Evolutionary conservation across 108 stramenopile species (phyloP).

Genomic region (Cyclotella kingstonii): DNA sequence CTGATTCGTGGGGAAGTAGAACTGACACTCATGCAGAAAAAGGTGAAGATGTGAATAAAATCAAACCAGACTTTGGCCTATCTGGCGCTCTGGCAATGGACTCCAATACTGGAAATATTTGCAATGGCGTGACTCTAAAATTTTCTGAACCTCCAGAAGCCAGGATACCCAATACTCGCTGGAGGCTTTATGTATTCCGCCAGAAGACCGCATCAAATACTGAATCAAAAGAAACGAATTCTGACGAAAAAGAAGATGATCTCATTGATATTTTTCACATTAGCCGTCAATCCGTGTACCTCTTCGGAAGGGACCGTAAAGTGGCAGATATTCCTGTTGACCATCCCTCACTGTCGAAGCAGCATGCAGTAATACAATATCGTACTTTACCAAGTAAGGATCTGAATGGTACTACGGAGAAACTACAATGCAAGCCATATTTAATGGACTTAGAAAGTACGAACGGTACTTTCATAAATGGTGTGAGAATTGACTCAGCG

Average conservation of each 20-base stretch:
- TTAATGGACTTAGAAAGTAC: constrained; percentile 96
- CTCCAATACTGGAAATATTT: constrained; percentile 78
- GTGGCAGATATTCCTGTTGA: constrained; percentile 87
- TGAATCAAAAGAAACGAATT: neutral
- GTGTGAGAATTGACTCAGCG: constrained; percentile 82
- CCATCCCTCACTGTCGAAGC: constrained; percentile 85
- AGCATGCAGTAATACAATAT: constrained; percentile 98
- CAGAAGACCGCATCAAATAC: constrained; percentile 8
- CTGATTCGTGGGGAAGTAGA: too few relatives aligned
- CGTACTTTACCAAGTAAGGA: constrained; percentile 54
- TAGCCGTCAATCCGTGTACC: constrained; percentile 87
- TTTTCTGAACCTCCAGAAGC: constrained; percentile 96
- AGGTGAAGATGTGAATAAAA: constrained; percentile 32
- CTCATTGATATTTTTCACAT: constrained; percentile 82
- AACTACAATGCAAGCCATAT: constrained; percentile 82
- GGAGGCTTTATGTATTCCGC: constrained; percentile 96
- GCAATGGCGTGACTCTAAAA: constrained; percentile 92
- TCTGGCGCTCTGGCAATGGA: constrained; percentile 96
- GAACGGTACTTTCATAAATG: constrained; percentile 95
- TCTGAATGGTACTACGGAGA: constrained; percentile 15
- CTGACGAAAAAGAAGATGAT: constrained; percentile 30
- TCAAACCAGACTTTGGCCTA: constrained; percentile 89
- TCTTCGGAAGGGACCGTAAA: constrained; percentile 86
- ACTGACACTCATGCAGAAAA: too few relatives aligned
- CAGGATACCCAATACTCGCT: constrained; percentile 79